phyloP scores from a whole-genome alignment of 2,329 filamentous ascomycete genomes.

The Aquanectria penicillioides region DNA sequence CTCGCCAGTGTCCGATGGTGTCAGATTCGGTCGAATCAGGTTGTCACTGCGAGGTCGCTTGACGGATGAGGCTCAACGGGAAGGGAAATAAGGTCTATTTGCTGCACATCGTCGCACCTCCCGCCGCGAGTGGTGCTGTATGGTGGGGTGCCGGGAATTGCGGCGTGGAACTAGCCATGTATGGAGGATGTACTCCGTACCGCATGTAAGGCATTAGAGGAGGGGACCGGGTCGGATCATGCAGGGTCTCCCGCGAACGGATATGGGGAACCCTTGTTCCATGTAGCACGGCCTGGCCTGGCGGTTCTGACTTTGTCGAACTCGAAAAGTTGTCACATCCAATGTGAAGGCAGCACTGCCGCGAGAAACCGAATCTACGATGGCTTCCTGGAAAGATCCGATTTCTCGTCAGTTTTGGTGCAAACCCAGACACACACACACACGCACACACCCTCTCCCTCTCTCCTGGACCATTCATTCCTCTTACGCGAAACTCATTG shows the following conservation, averaged over 20 bases:
- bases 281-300: neutral
- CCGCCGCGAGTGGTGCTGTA: too few relatives aligned
- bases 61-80: conserved; percentile 16
- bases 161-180: too few relatives aligned
- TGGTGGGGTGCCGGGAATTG: conserved; percentile 7
- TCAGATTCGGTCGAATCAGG: neutral
- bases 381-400: too few relatives aligned
- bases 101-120: too few relatives aligned
- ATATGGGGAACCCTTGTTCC: conserved; percentile 27
- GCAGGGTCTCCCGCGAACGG: conserved; percentile 18
- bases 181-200: too few relatives aligned
- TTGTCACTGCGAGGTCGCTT: too few relatives aligned
- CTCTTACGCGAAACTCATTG: too few relatives aligned
- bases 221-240: conserved; percentile 8
- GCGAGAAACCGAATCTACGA: neutral
- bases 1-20: neutral
- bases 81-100: too few relatives aligned
- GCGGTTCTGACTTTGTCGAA: neutral
- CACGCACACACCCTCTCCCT: neutral
- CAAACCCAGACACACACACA: too few relatives aligned
- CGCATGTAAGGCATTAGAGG: neutral
- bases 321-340: too few relatives aligned
- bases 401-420: too few relatives aligned
- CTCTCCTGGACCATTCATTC: neutral
- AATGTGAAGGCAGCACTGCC: too few relatives aligned